These are phyloP conservation scores for Xylaria sp. DNA, from an alignment of 2,329 filamentous ascomycete genomes.

Conservation along the genomic window DNA sequence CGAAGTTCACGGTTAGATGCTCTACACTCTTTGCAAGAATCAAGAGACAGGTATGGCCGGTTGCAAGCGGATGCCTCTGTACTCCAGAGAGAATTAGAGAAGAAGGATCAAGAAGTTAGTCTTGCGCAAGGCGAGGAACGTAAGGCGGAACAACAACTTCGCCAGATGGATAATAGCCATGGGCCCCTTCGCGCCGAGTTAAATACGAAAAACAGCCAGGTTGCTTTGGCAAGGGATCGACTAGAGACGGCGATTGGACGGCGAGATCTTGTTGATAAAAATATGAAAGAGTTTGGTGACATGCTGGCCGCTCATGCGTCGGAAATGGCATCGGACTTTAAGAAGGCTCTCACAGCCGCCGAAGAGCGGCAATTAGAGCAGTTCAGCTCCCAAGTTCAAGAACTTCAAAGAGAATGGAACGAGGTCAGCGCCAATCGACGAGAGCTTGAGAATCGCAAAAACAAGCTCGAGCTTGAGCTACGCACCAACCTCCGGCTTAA, in stretches of 20 bases:
- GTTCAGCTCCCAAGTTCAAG: conserved; percentile 74
- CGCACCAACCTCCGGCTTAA: conserved; percentile 89
- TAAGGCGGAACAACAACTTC: conserved; percentile 81
- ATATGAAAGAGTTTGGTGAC: conserved; percentile 79
- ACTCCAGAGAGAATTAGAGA: conserved; percentile 76
- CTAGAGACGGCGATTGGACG: conserved; percentile 74
- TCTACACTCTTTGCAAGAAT: conserved; percentile 77
- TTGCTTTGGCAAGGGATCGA: conserved; percentile 77
- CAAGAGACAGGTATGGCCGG: conserved; percentile 77
- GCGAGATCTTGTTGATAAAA: conserved; percentile 75
- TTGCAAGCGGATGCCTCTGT: conserved; percentile 71
- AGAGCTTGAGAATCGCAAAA: conserved; percentile 82
- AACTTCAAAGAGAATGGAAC: conserved; percentile 79
- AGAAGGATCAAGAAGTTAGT: conserved; percentile 89
- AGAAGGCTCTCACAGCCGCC: conserved; percentile 83
- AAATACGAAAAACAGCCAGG: conserved; percentile 75
- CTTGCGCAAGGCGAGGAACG: conserved; percentile 83
- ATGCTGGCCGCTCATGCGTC: conserved; percentile 80
- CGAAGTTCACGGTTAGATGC: conserved; percentile 87
- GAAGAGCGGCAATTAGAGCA: conserved; percentile 84
- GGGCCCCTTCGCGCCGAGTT: conserved; percentile 82
- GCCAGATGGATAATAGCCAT: conserved; percentile 83
- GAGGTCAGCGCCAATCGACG: conserved; percentile 77
- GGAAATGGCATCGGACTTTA: conserved; percentile 87
- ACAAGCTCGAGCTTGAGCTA: conserved; percentile 84